Evolutionary conservation across 1,284 basidiomycete genomes (phyloP).

Genomic region (Heterobasidion parviporum): DNA sequence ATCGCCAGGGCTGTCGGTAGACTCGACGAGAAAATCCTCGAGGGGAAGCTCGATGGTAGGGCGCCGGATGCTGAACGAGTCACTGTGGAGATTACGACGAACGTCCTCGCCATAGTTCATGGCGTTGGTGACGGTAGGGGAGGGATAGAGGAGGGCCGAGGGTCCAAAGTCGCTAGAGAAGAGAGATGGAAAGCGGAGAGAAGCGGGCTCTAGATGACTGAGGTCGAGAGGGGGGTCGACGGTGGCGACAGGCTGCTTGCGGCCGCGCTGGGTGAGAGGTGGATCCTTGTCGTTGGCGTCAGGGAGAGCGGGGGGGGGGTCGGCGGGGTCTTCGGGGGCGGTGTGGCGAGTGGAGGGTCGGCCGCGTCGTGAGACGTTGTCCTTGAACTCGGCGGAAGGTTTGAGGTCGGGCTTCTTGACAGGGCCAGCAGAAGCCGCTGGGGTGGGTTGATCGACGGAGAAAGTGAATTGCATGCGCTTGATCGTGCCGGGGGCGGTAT

Average conservation of each 20-base stretch:
- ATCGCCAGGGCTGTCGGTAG: constrained; percentile 25
- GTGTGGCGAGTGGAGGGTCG: constrained; percentile 27
- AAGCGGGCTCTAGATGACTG: constrained; percentile 16
- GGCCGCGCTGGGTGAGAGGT: constrained; percentile 29
- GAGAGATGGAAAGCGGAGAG: constrained; percentile 57
- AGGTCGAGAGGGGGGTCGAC: constrained; percentile 9
- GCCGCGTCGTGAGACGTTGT: constrained; percentile 31
- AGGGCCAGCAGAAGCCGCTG: constrained; percentile 32
- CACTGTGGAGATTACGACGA: constrained; percentile 30
- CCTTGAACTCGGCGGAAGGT: constrained; percentile 60
- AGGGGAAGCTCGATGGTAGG: constrained; percentile 76
- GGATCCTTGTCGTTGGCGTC: constrained; percentile 21
- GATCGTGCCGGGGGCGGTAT: constrained; percentile 57
- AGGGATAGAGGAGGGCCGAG: constrained; percentile 60
- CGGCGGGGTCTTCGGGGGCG: constrained; percentile 22
- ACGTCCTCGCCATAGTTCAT: constrained; percentile 72
- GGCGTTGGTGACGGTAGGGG: constrained; percentile 52
- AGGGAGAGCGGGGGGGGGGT: constrained; percentile 9
- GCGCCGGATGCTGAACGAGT: constrained; percentile 55
- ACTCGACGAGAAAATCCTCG: constrained; percentile 63
- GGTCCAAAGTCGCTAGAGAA: constrained; percentile 70
- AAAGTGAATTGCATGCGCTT: constrained; percentile 83
- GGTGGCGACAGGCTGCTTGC: constrained; percentile 22
- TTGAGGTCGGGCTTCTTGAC: constrained; percentile 60
- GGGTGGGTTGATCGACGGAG: constrained; percentile 60